Base-by-base conservation (phyloP, 768 basidiomycete genomes). In the Astraeus odoratus region DNA sequence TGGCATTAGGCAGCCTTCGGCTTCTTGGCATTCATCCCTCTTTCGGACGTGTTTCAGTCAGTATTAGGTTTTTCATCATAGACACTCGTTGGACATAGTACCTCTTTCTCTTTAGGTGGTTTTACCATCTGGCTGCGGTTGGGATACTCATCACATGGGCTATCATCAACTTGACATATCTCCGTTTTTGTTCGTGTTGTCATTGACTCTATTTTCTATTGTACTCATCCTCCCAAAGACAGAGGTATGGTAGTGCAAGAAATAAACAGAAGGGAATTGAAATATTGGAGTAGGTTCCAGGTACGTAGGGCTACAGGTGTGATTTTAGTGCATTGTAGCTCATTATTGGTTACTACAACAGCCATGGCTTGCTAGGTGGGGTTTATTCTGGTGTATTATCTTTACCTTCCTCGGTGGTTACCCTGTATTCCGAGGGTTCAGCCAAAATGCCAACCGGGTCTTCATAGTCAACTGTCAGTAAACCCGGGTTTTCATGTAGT, bases 341-440 rank as follows among this genome's bases (percentile, higher is more conserved):
- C 56, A 23, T 48, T 47, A 60, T 64, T 46, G 8, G 22, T 16
- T 19, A 1, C 15, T 26, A 16, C 33, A 9, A 35, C 34, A 52
- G 51, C 84, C 84, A 1, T 86, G 74, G 54, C 60, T 85, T 29
- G 65, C 82, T 20, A 78, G 74, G 57, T 83, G 83, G 76, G 85
- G 81, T 25, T 63, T 83, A 35, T 68, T 72, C 57, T 83, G 83
- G 78, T 76, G 74, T 15, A 43, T 66, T 5, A 51, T 83, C 53
- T 79, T 85, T 61, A 77, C 78, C 60, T 61, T 75, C 67, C 67
- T 77, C 67, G 73, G 73, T 57, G 76, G 77, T 7, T 72, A 72
- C 59, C 53, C 58, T 9, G 79, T 83, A 15, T 86, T 85, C 70
- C 84, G 75, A 65, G 48, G 65, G 47, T 84, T 79, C 64, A 18